Conservation (phyloP, 1,284 basidiomycete genomes). For the Cutaneotrichosporon dermatis region DNA sequence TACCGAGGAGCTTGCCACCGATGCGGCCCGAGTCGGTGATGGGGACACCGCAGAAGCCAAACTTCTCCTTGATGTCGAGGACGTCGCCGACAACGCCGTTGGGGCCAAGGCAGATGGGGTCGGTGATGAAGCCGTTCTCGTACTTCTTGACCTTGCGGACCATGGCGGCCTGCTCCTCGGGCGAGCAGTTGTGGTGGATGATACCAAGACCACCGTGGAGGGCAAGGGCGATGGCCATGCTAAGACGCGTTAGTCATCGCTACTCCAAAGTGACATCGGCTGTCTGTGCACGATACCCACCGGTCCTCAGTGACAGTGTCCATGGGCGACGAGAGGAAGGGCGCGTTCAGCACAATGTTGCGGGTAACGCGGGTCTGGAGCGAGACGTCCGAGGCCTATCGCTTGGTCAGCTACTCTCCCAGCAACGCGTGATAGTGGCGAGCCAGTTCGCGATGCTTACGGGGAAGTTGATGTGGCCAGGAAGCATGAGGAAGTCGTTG, state of each 20-base stretch:
- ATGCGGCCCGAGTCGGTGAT: constrained; percentile 88
- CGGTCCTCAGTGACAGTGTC: constrained; percentile 97
- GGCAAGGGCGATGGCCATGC: constrained; percentile 93
- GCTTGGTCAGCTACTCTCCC: neutral
- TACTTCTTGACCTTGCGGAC: constrained; percentile 96
- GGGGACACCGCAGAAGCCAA: constrained; percentile 96
- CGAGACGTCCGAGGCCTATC: constrained; percentile 58
- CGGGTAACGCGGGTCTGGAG: constrained; percentile 83
- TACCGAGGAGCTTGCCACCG: constrained; percentile 89
- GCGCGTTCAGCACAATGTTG: constrained; percentile 89
- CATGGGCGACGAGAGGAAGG: constrained; percentile 98
- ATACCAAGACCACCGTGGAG: constrained; percentile 95
- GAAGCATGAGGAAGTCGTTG: constrained; percentile 87
- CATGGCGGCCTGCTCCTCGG: constrained; percentile 89
- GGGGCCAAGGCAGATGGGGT: constrained; percentile 82
- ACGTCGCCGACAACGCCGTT: constrained; percentile 80
- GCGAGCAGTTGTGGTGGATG: constrained; percentile 94
- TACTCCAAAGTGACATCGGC: no score
- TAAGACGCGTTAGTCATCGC: constrained; percentile 10
- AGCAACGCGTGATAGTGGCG: neutral
- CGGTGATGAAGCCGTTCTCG: constrained; percentile 97
- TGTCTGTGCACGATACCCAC: constrained; percentile 18
- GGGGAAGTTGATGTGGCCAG: constrained; percentile 95
- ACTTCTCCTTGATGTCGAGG: constrained; percentile 82
- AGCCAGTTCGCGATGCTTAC: constrained; percentile 51